Percentiles rank a stretch among this genome's conserved stretches.
Conservation (phyloP, 1,284 basidiomycete species). For the Coriolopsis trogii region DNA sequence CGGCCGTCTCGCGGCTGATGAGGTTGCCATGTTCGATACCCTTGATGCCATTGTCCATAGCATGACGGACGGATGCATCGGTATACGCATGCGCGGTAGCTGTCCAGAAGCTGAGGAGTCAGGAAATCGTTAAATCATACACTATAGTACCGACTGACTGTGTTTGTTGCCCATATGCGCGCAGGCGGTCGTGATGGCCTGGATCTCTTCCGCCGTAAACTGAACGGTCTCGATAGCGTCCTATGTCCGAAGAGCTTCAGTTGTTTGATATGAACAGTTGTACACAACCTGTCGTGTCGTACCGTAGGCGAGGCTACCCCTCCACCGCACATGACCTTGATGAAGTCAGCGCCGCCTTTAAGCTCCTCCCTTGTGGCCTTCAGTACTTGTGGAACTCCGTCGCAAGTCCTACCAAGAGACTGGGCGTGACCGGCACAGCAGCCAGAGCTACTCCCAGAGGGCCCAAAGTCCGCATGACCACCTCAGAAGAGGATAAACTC, state of each 20-base stretch:
- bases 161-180: conserved; percentile 44
- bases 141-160: conserved; percentile 27
- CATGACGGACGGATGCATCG: conserved; percentile 41
- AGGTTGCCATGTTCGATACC: conserved; percentile 53
- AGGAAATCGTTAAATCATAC: background rate
- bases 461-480: conserved; percentile 45
- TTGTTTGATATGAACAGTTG: background rate
- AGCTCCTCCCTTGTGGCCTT: conserved; percentile 47
- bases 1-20: conserved; percentile 36
- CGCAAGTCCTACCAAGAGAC: conserved; percentile 38
- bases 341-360: conserved; percentile 48
- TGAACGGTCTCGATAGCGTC: conserved; percentile 51
- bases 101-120: too few relatives aligned
- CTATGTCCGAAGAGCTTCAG: background rate
- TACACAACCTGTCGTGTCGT: background rate
- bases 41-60: conserved; percentile 40
- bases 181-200: conserved; percentile 48
- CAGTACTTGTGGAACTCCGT: conserved; percentile 44
- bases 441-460: conserved; percentile 30
- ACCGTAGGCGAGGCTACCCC: conserved; percentile 46
- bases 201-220: conserved; percentile 48
- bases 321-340: conserved; percentile 48
- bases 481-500: conserved; percentile 19
- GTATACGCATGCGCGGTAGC: conserved; percentile 45
- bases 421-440: conserved; percentile 46